phyloP scores from a whole-genome alignment of 805 yeast species.

The Saturnispora zaruensis region DNA sequence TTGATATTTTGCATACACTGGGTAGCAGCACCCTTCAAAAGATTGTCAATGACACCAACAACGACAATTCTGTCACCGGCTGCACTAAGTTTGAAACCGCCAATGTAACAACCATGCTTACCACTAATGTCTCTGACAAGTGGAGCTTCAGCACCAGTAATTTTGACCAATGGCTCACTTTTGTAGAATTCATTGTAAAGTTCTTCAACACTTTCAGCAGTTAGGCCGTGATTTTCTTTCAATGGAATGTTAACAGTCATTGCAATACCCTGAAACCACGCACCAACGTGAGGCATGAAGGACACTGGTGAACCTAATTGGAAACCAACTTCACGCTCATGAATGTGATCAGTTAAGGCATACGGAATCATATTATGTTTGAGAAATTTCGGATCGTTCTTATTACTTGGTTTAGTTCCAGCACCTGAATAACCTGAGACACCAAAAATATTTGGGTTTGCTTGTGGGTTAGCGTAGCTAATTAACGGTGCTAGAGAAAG shows the following conservation, averaged over 20 bases:
- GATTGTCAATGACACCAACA: slow-evolving; percentile 91
- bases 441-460: slow-evolving; percentile 83
- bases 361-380: slow-evolving; percentile 86
- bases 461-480: slow-evolving; percentile 43
- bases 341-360: slow-evolving; percentile 92
- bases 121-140: slow-evolving; percentile 85
- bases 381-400: slow-evolving; percentile 73
- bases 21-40: slow-evolving; percentile 97
- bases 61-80: slow-evolving; percentile 85
- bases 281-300: slow-evolving; percentile 95
- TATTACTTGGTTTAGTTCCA: slow-evolving; percentile 97
- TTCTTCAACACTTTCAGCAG: slow-evolving; percentile 75
- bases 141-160: slow-evolving; percentile 92
- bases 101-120: slow-evolving; percentile 89
- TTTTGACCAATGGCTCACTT: slow-evolving; percentile 75
- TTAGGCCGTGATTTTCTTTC: slow-evolving; percentile 43
- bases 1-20: slow-evolving; percentile 97
- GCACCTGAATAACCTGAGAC: slow-evolving; percentile 99
- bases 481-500: slow-evolving; percentile 80
- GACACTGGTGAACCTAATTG: slow-evolving; percentile 76
- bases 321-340: slow-evolving; percentile 83
- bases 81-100: slow-evolving; percentile 91
- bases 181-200: slow-evolving; percentile 82
- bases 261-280: slow-evolving; percentile 98
- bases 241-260: slow-evolving; percentile 89